A percentile compares a stretch with the other conserved stretches of the same genome.
Conservation (phyloP, 441 rosid species). For the Eruca vesicaria region DNA sequence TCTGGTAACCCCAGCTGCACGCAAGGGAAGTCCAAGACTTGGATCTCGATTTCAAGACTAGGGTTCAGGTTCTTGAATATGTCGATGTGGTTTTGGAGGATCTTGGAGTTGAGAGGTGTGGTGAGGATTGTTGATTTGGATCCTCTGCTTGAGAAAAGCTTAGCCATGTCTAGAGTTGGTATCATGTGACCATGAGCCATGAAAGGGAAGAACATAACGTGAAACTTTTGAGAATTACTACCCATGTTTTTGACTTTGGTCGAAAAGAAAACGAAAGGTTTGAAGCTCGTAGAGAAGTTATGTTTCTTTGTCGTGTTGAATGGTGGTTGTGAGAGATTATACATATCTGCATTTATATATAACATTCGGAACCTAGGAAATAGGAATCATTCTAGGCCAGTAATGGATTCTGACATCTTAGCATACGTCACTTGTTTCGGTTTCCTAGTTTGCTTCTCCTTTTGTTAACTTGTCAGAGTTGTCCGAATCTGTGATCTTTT, state of each 20-base stretch:
- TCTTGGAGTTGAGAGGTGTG: slow-evolving; percentile 39
- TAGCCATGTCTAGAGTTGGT: slow-evolving; percentile 47
- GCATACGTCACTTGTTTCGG: slow-evolving; percentile 22
- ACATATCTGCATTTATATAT: not conserved
- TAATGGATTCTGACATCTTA: slow-evolving; percentile 25
- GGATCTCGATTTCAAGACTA: slow-evolving; percentile 29
- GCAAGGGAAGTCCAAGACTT: slow-evolving; percentile 43
- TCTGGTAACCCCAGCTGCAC: slow-evolving; percentile 48
- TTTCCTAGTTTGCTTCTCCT: not conserved
- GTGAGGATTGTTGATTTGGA: slow-evolving; percentile 46
- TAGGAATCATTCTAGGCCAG: no score
- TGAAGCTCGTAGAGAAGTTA: not conserved
- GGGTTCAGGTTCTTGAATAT: slow-evolving; percentile 24
- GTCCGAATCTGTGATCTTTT: not conserved
- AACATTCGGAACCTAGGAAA: not conserved
- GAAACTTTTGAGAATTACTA: slow-evolving; percentile 25
- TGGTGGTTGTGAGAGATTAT: not conserved
- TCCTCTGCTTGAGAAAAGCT: slow-evolving; percentile 36
- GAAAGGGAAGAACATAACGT: slow-evolving; percentile 52
- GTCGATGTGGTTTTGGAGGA: slow-evolving; percentile 32
- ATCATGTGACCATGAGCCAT: slow-evolving; percentile 54
- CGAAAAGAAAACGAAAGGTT: not conserved
- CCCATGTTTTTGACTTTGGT: slow-evolving; percentile 16
- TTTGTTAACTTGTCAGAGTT: not conserved
- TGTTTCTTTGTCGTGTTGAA: not conserved